phyloP scores from a whole-genome alignment of 2,329 filamentous ascomycete species.

The Claviceps arundinis region DNA sequence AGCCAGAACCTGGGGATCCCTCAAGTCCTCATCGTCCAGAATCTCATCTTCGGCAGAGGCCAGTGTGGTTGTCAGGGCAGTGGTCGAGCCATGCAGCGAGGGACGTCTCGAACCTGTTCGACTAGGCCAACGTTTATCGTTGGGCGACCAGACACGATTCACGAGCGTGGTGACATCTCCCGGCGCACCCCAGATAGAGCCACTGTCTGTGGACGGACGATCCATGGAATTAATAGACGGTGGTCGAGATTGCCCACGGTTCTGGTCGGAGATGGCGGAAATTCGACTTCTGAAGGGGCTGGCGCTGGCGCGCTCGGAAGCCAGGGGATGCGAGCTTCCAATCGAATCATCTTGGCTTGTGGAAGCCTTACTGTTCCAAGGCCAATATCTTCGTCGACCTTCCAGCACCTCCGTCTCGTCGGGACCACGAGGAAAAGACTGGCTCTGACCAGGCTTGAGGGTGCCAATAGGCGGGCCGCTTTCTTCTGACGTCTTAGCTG shows the following conservation, averaged over 20 bases:
- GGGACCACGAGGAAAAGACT: slow-evolving; percentile 55
- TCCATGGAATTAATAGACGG: slow-evolving; percentile 56
- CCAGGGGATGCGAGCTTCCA: slow-evolving; percentile 23
- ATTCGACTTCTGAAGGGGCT: slow-evolving; percentile 36
- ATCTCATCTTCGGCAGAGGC: slow-evolving; percentile 54
- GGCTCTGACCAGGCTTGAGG: slow-evolving; percentile 59
- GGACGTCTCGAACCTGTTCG: slow-evolving; percentile 67
- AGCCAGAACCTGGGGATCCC: slow-evolving; percentile 37
- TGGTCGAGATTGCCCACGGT: slow-evolving; percentile 49
- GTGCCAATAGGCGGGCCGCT: slow-evolving; percentile 51
- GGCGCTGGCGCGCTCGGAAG: slow-evolving; percentile 30
- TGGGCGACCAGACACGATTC: slow-evolving; percentile 50
- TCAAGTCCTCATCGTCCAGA: slow-evolving; percentile 41
- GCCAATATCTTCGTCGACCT: slow-evolving; percentile 42
- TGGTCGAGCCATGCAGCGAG: slow-evolving; percentile 66
- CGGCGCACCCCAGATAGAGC: slow-evolving; percentile 56
- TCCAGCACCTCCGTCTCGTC: slow-evolving; percentile 41
- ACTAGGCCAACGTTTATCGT: slow-evolving; percentile 38
- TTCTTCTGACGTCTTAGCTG: slow-evolving; percentile 37
- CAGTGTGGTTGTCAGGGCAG: slow-evolving; percentile 44
- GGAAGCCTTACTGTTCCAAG: slow-evolving; percentile 45
- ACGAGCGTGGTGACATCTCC: slow-evolving; percentile 34
- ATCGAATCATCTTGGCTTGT: slow-evolving; percentile 27
- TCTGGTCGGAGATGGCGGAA: slow-evolving; percentile 37
- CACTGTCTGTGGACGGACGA: slow-evolving; percentile 65